These are phyloP conservation scores for Metschnikowia koreensis DNA, from an alignment of 805 yeast genomes.

Conservation along the genomic window DNA sequence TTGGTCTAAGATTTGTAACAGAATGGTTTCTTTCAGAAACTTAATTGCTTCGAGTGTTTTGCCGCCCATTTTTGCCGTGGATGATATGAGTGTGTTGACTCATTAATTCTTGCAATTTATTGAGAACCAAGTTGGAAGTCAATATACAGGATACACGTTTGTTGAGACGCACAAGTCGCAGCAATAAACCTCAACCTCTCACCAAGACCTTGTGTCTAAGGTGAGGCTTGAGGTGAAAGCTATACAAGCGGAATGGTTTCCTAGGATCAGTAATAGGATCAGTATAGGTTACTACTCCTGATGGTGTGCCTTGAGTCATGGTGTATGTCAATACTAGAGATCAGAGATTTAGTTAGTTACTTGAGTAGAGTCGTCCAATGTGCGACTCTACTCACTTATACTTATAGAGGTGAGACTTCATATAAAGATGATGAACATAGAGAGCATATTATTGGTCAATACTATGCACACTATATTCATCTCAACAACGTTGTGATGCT, in stretches of 20 bases:
- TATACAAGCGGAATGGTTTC: background rate
- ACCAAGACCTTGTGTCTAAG: background rate
- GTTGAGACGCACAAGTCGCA: background rate
- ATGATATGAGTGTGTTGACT: background rate
- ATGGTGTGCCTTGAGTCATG: background rate
- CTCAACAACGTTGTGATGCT: background rate
- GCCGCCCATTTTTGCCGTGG: constrained; percentile 7
- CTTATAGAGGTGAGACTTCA: background rate
- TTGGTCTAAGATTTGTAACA: constrained; percentile 74
- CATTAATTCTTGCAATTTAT: background rate
- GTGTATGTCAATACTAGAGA: background rate
- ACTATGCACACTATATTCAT: no score
- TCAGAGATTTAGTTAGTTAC: no score
- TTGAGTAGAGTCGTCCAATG: background rate
- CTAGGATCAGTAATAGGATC: background rate
- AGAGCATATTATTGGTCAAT: no score
- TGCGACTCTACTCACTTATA: background rate
- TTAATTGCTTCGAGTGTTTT: constrained; percentile 58
- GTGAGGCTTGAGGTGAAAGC: background rate
- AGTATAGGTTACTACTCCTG: background rate
- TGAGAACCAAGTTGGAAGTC: background rate
- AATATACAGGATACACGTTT: constrained; percentile 4
- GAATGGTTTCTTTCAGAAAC: constrained; percentile 47
- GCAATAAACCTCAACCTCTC: background rate
- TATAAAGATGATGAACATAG: background rate